Percentiles rank a stretch among this genome's conserved stretches.
Conservation (phyloP, 805 yeast species). For the Candida vaughaniae region DNA sequence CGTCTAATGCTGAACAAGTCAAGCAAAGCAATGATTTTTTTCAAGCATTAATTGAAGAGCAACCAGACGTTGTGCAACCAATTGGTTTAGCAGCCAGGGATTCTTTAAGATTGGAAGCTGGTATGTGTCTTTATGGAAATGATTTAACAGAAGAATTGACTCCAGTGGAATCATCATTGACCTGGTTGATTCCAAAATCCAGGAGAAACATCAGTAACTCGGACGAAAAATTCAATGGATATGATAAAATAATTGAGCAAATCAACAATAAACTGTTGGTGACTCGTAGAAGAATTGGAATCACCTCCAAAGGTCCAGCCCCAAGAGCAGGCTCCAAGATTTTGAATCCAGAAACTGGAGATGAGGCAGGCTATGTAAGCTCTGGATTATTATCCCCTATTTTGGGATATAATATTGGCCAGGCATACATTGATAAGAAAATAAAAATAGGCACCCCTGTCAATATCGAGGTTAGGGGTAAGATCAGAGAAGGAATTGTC, state of each 20-base stretch:
- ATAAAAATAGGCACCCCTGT: slow-evolving; percentile 73
- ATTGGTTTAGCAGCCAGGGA: slow-evolving; percentile 99
- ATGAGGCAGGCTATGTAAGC: slow-evolving; percentile 53
- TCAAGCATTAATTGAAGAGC: slow-evolving; percentile 50
- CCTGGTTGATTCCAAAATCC: slow-evolving; percentile 85
- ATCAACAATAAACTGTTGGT: slow-evolving; percentile 61
- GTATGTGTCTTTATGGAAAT: slow-evolving; percentile 96
- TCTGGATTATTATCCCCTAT: slow-evolving; percentile 65
- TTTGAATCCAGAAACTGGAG: slow-evolving; percentile 43
- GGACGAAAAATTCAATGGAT: slow-evolving; percentile 68
- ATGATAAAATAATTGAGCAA: slow-evolving; percentile 65
- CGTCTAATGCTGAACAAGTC: slow-evolving; percentile 37
- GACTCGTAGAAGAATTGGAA: slow-evolving; percentile 67
- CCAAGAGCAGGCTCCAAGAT: slow-evolving; percentile 81
- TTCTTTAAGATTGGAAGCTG: slow-evolving; percentile 92
- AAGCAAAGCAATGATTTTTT: slow-evolving; percentile 58
- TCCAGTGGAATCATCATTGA: slow-evolving; percentile 84
- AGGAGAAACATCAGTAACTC: slow-evolving; percentile 47
- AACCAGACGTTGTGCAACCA: slow-evolving; percentile 64
- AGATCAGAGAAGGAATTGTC: slow-evolving; percentile 71
- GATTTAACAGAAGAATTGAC: slow-evolving; percentile 78
- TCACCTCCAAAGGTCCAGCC: slow-evolving; percentile 79
- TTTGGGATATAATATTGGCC: slow-evolving; percentile 80
- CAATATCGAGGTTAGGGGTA: slow-evolving; percentile 79
- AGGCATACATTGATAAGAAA: slow-evolving; percentile 78